Evolutionary conservation across 352 stramenopile genomes (phyloP), one percentile per base, ranked within the genome.

Genomic region (Globisporangium nodosum): DNA sequence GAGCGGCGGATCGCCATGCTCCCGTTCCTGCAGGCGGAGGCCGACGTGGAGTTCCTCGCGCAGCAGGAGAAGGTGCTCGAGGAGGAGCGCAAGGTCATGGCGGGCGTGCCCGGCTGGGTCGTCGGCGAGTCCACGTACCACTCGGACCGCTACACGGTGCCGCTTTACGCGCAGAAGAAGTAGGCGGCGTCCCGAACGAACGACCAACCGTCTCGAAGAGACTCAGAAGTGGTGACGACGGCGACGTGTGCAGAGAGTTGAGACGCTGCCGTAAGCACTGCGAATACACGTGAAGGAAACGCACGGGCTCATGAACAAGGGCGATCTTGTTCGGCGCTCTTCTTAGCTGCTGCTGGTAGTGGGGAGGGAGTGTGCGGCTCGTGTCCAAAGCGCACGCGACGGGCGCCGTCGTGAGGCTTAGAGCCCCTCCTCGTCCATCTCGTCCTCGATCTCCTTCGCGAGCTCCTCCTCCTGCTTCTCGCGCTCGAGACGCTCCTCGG

Each of bases 381-480:
- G 24, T 27, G 24, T 27, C 24, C 24, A 27, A 27, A 27, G 24
- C 24, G 24, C 24, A 27, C 24, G 24, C 24, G 24, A 27, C 24
- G 24, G 24, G 24, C 24, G 24, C 24, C 24, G 43, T 15, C 16
- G 27, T 8, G 30, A 18, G 21, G 8, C 48, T 70, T 78, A 92
- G 42, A 90, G 68, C 7, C 81, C 94, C 58, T 98, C 92, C 58
- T 98, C 94, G 58, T 64, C 58, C 73, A 98, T 92, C 69, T 99
- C 95, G 67, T 98, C 96, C 68, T 99, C 96, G 56, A 98, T 93
- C 77, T 99, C 96, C 71, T 98, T 96, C 48, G 94, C 94, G 30
- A 98, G 87, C 69, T 98, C 94, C 69, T 97, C 89, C 47, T 96
- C 78, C 61, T 97, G 89, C 68, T 94, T 97, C 57, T 98, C 89